Percentiles rank a stretch among this genome's conserved stretches.
Evolutionary conservation across 2,329 filamentous ascomycete species (phyloP).

Genomic region (Aureobasidium vineae): DNA sequence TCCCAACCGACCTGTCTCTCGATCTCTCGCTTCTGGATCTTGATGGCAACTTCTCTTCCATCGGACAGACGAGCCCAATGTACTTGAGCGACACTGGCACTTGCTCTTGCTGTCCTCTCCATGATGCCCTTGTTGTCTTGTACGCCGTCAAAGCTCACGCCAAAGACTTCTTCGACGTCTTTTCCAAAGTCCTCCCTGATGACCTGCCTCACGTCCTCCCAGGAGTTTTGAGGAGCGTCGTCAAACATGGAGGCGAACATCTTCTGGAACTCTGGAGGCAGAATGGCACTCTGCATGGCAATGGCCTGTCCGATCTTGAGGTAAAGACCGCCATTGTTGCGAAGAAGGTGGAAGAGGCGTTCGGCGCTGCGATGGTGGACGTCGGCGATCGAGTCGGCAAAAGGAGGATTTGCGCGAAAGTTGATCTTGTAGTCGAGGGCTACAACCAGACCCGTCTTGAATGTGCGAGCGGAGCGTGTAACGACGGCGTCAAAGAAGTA

Average conservation of each 20-base stretch:
- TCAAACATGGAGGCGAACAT: conserved; percentile 99
- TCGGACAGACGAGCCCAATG: conserved; percentile 88
- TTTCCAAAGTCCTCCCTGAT: conserved; percentile 83
- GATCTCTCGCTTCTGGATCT: conserved; percentile 96
- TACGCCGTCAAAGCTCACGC: conserved; percentile 70
- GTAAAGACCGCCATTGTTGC: conserved; percentile 87
- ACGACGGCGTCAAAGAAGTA: conserved; percentile 77
- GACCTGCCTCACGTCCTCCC: conserved; percentile 80
- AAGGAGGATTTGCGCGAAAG: conserved; percentile 75
- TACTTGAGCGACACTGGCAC: conserved; percentile 92
- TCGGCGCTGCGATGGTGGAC: conserved; percentile 82
- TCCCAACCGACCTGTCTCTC: conserved; percentile 89
- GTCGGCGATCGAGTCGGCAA: conserved; percentile 70
- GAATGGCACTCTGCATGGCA: conserved; percentile 92
- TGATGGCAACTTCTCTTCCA: conserved; percentile 89
- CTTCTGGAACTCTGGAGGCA: conserved; percentile 90
- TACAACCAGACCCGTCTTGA: conserved; percentile 72
- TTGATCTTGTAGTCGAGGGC: conserved; percentile 96
- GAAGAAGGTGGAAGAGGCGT: conserved; percentile 75
- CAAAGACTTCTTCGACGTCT: conserved; percentile 86
- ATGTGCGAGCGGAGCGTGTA: conserved; percentile 75
- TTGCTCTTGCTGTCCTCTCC: conserved; percentile 70
- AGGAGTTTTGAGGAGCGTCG: conserved; percentile 89
- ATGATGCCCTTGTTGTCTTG: conserved; percentile 57
- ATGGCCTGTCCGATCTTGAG: conserved; percentile 98